Percentiles rank a stretch among this genome's conserved stretches.
Evolutionary conservation across 495 filamentous ascomycete genomes (phyloP).

Genomic region (Elasticomyces elasticus): DNA sequence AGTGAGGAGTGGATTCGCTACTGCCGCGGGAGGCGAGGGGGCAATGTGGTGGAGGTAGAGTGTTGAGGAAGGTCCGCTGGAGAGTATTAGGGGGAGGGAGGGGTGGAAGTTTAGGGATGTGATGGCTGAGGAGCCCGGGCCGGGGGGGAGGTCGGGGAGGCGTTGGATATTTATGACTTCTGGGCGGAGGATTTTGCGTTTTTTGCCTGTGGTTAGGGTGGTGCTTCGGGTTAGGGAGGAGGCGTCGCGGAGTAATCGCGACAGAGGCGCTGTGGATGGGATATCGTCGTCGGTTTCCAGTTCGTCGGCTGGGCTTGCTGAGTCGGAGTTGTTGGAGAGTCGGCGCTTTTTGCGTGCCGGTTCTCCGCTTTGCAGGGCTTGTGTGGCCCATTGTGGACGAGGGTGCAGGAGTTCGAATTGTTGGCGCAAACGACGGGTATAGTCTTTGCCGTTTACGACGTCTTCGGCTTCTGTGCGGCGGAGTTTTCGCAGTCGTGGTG

Average conservation of each 20-base stretch:
- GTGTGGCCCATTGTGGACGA: slow-evolving; percentile 57
- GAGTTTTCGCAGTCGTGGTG: slow-evolving; percentile 67
- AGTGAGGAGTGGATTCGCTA: slow-evolving; percentile 84
- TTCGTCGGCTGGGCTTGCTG: slow-evolving; percentile 35
- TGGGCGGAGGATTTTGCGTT: slow-evolving; percentile 62
- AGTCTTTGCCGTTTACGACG: slow-evolving; percentile 74
- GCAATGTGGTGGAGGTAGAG: slow-evolving; percentile 82
- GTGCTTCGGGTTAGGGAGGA: slow-evolving; percentile 36
- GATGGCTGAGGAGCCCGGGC: slow-evolving; percentile 57
- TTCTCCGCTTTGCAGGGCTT: slow-evolving; percentile 29
- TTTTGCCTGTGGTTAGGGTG: slow-evolving; percentile 31
- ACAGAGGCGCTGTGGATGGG: slow-evolving; percentile 62
- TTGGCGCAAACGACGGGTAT: slow-evolving; percentile 62
- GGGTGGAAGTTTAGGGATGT: slow-evolving; percentile 85
- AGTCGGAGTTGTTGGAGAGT: slow-evolving; percentile 15
- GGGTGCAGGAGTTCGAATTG: slow-evolving; percentile 73
- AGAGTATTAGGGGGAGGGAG: slow-evolving; percentile 73
- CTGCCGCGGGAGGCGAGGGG: slow-evolving; percentile 55
- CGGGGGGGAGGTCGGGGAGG: slow-evolving; percentile 54
- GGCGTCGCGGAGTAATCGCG: slow-evolving; percentile 64
- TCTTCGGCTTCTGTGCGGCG: slow-evolving; percentile 73
- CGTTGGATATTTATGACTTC: slow-evolving; percentile 80
- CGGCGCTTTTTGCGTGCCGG: slow-evolving; percentile 41
- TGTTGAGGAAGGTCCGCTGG: slow-evolving; percentile 72
- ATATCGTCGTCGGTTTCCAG: slow-evolving; percentile 45